These are phyloP conservation scores for Boletus vinaceobasis DNA, from an alignment of 768 basidiomycete genomes.

Conservation along the genomic window DNA sequence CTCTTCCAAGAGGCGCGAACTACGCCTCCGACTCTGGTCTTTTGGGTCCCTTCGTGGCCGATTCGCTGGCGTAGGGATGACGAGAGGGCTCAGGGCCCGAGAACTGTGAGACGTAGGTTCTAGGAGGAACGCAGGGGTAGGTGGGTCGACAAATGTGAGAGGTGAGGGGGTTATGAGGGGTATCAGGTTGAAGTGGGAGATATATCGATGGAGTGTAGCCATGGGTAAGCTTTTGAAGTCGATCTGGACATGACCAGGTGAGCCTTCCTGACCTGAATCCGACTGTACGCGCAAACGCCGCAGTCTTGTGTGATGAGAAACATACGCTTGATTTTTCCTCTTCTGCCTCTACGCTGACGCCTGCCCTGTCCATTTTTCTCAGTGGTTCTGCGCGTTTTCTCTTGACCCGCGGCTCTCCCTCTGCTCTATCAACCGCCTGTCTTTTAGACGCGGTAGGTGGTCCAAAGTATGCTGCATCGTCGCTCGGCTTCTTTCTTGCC, in stretches of 20 bases:
- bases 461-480: conserved; percentile 70
- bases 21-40: conserved; percentile 58
- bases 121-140: conserved; percentile 60
- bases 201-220: conserved; percentile 64
- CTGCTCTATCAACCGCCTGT: conserved; percentile 61
- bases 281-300: neutral
- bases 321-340: conserved; percentile 31
- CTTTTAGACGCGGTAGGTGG: conserved; percentile 59
- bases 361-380: conserved; percentile 37
- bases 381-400: conserved; percentile 62
- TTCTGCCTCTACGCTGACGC: conserved; percentile 32
- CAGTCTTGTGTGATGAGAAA: conserved; percentile 1
- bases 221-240: conserved; percentile 73
- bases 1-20: conserved; percentile 71
- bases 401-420: conserved; percentile 74
- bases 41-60: conserved; percentile 68
- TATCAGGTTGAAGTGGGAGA: conserved; percentile 68
- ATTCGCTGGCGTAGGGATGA: conserved; percentile 57
- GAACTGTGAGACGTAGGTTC: conserved; percentile 44
- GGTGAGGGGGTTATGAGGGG: conserved; percentile 72
- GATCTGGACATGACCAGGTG: conserved; percentile 44
- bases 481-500: conserved; percentile 58
- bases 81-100: conserved; percentile 49
- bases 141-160: conserved; percentile 61
- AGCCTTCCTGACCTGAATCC: conserved; percentile 1